A percentile compares a stretch with the other conserved stretches of the same genome.
Evolutionary conservation across 192 early-diverging fungal species (phyloP).

Genomic region (Coemansia furcata): DNA sequence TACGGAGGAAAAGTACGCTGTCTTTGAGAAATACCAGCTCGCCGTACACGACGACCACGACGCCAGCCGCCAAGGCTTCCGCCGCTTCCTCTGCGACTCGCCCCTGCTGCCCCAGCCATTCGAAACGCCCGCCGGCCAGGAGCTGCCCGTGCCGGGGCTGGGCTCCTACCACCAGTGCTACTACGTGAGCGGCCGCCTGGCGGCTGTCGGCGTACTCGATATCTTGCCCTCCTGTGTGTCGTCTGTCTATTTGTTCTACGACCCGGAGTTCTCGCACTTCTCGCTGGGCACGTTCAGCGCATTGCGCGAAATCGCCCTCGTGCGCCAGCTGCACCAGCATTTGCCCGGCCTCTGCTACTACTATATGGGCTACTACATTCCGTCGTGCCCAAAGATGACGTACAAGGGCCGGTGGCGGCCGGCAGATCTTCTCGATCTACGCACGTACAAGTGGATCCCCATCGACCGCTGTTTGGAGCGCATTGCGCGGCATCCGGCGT

Average conservation of each 20-base stretch:
- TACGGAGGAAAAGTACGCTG: constrained; percentile 67
- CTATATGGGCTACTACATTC: constrained; percentile 96
- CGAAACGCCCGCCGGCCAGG: not conserved
- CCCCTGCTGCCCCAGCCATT: constrained; percentile 55
- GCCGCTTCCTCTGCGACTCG: constrained; percentile 71
- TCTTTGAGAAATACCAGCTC: constrained; percentile 83
- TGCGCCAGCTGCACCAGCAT: constrained; percentile 47
- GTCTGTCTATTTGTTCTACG: constrained; percentile 94
- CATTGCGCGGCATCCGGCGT: constrained; percentile 29
- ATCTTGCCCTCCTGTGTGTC: constrained; percentile 86
- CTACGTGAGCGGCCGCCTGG: constrained; percentile 74
- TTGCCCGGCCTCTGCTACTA: constrained; percentile 67
- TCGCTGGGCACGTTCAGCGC: constrained; percentile 85
- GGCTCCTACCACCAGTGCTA: constrained; percentile 92
- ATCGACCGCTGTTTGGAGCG: constrained; percentile 41
- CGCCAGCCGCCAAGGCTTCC: constrained; percentile 54
- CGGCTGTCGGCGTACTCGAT: constrained; percentile 92
- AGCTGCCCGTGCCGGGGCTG: constrained; percentile 52
- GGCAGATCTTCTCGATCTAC: constrained; percentile 76
- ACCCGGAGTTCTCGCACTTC: constrained; percentile 75
- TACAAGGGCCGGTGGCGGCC: constrained; percentile 92
- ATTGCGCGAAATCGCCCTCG: constrained; percentile 75
- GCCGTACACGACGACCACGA: constrained; percentile 76
- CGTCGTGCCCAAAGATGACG: constrained; percentile 87
- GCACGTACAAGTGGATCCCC: constrained; percentile 48